Evolutionary conservation across 2,329 filamentous ascomycete species (phyloP), one percentile per base, ranked within the genome.

Genomic region (Drechslera avenae): DNA sequence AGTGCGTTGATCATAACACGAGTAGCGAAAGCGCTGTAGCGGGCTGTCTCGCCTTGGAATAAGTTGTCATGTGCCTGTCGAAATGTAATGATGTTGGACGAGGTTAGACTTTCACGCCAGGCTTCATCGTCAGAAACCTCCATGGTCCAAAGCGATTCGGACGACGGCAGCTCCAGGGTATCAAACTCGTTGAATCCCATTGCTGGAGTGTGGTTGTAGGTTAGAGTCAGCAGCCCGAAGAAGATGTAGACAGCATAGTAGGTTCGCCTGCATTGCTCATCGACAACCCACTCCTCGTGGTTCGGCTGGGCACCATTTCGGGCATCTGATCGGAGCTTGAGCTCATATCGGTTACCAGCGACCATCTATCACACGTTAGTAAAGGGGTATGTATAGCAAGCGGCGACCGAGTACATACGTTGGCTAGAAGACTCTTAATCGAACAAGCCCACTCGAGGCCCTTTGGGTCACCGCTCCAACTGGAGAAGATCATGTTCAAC

Each of bases 161-260:
- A 95, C 0, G 93, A 96, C 1, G 94, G 94, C 47, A 99, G 82
- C 72, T 94, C 89, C 40, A 97, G 77, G 48, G 92, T 90, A 71
- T 97, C 94, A 59, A 99, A 96, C 74, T 97, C 94, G 73, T 97
- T 96, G 81, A 97, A 97, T 76, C 90, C 92, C 79, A 99, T 97
- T 26, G 92, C 93, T 10, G 94, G 94, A 1, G 93, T 97, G 76
- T 97, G 94, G 73, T 97, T 97, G 82, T 95, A 99, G 0, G 93
- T 95, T 75, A 99, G 76, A 0, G 94, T 97, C 64, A 97, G 78
- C 67, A 97, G 83, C 48, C 94, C 94, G 69, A 97, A 97, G 83
- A 97, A 97, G 75, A 97, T 96, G 79, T 97, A 99, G 53, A 97
- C 94, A 1, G 94, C 93, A 67, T 96, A 99, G 78, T 97, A 99